Base-by-base conservation (phyloP, 805 yeast genomes). In the Starmerella vitae region DNA sequence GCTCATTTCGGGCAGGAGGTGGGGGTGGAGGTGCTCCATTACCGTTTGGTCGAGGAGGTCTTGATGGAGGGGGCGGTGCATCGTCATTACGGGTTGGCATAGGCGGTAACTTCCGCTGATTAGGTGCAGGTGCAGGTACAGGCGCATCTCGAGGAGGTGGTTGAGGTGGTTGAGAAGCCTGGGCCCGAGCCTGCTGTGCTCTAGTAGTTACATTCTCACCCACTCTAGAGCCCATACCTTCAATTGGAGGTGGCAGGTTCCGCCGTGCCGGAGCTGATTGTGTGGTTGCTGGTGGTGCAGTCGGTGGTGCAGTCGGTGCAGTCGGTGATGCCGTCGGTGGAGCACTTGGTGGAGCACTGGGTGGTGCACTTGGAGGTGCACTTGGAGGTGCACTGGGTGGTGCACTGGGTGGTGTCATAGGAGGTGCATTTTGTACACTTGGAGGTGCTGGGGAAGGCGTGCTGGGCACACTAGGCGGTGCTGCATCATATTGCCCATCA, bases 361-460 rank as follows among this genome's bases (percentile, higher is more conserved):
- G 37, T 2, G 38, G 43, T 1, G 43, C 36, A 3, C 35, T n/a
- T 3, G 46, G 38, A 2, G 38, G 41, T 5, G 44, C 27, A 10
- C 34, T 18, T 6, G 38, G 33, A 13, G 42, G 34, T 17, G 42
- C 30, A 12, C 35, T 15, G 4, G 46, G 37, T 2, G 38, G 41
- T 4, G 44, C 27, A 8, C 34, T 18, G 5, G 38, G 33, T n/a
- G 37, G 36, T 4, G 39, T 22, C 15, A 30, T 18, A 19, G 38
- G 10, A 24, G 31, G 4, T 29, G 28, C 25, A 14, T n/a, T 36
- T 3, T 43, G 43, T 4, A 43, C 36, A 15, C 51, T 39, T 8
- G 53, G 45, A 4, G 45, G 43, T 4, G 48, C 42, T 21, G 51
- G 51, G 4, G 46, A 38, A n/a, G 51, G 46, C 4, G 44, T 27